A percentile compares a stretch with the other conserved stretches of the same genome.
These are phyloP conservation scores for Kwoniella botswanensis DNA, from an alignment of 768 basidiomycete genomes.

Conservation along the genomic window DNA sequence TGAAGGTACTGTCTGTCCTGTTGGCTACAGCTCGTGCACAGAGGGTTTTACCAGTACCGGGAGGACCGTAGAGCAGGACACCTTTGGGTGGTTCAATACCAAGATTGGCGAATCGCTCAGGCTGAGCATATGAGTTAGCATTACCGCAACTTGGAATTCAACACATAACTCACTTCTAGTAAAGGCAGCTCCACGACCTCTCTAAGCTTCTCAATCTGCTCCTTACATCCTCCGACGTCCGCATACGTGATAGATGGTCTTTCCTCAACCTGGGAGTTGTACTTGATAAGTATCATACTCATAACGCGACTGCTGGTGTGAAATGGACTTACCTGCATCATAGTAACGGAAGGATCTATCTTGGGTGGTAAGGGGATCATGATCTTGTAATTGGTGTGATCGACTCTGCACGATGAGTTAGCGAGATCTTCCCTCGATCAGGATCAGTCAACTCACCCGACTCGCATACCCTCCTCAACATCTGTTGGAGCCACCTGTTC, in stretches of 20 bases:
- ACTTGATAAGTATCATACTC: too few relatives aligned
- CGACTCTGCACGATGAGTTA: conserved; percentile 48
- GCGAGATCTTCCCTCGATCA: neutral
- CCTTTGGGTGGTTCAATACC: conserved; percentile 99
- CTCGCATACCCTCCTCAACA: conserved; percentile 99
- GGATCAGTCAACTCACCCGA: conserved; percentile 71
- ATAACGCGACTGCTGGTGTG: conserved; percentile 1
- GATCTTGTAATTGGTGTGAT: conserved; percentile 84
- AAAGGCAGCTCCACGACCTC: conserved; percentile 98
- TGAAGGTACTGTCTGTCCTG: conserved; percentile 97
- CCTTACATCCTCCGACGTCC: conserved; percentile 97
- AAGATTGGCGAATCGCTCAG: conserved; percentile 97
- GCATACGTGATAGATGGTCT: conserved; percentile 98
- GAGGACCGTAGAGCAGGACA: conserved; percentile 82
- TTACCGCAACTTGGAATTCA: too few relatives aligned
- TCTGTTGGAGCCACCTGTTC: conserved; percentile 97
- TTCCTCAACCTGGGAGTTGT: conserved; percentile 82
- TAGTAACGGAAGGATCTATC: conserved; percentile 98
- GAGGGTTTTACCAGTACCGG: conserved; percentile 80
- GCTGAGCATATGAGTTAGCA: conserved; percentile 63
- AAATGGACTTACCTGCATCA: conserved; percentile 70
- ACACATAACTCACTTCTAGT: conserved; percentile 72
- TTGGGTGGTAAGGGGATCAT: conserved; percentile 98
- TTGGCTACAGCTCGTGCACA: conserved; percentile 98
- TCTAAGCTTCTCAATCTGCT: conserved; percentile 97